phyloP scores from a whole-genome alignment of 2,329 filamentous ascomycete genomes.

The Aureobasidium pullulans region DNA sequence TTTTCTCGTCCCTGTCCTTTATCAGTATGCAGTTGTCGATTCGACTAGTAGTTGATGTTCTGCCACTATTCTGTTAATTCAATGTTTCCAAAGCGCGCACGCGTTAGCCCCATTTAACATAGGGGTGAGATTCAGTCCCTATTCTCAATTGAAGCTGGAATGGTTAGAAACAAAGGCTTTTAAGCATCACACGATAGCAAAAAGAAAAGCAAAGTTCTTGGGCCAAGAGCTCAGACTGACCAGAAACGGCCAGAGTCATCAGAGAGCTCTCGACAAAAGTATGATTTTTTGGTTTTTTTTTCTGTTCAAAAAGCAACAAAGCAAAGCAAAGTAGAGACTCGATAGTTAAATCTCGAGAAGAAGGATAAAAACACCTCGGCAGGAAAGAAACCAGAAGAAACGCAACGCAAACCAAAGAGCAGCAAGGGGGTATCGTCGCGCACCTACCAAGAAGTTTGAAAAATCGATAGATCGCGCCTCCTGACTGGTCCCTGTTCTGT shows the following conservation, averaged over 20 bases:
- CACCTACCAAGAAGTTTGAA: constrained; percentile 3
- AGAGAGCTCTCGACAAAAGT: neutral
- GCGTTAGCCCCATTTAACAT: too few relatives aligned
- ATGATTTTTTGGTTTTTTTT: constrained; percentile 13
- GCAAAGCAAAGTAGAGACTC: neutral
- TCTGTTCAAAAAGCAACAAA: neutral
- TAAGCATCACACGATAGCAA: neutral
- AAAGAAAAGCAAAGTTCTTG: neutral
- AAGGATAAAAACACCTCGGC: neutral
- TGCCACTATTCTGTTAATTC: too few relatives aligned
- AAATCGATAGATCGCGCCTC: constrained; percentile 10
- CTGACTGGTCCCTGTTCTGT: neutral
- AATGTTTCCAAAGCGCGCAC: too few relatives aligned
- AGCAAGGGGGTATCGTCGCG: constrained; percentile 12
- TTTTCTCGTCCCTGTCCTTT: too few relatives aligned
- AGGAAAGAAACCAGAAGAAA: neutral
- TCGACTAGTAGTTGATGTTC: too few relatives aligned
- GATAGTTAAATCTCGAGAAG: neutral
- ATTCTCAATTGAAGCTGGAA: too few relatives aligned
- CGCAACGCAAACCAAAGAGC: neutral
- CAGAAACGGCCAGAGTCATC: neutral
- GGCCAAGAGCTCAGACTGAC: constrained; percentile 3
- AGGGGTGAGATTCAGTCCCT: too few relatives aligned
- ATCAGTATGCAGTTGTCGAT: too few relatives aligned
- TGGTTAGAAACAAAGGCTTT: neutral